Percentiles rank a stretch among this genome's conserved stretches.
Evolutionary conservation across 106 monocot genomes (phyloP).

Genomic region (Dendrobium huoshanense): DNA sequence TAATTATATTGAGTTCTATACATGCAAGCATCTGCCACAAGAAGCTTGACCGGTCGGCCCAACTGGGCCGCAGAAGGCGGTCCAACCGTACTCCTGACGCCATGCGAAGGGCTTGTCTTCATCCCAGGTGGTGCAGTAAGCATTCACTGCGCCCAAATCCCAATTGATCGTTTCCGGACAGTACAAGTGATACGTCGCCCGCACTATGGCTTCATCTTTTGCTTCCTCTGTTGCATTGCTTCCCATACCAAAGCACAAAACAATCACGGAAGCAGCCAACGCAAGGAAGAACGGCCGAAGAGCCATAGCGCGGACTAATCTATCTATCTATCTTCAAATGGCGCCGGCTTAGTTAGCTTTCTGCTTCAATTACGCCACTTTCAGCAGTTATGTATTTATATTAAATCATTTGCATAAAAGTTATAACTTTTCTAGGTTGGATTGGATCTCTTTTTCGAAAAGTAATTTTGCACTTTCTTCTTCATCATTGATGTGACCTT

Average conservation of each 20-base stretch:
- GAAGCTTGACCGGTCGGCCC: conserved; percentile 16
- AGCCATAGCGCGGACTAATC: neutral
- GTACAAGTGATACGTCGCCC: conserved; percentile 38
- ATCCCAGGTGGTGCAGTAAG: conserved; percentile 41
- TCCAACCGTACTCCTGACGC: conserved; percentile 31
- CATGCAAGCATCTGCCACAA: conserved; percentile 34
- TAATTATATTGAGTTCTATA: neutral
- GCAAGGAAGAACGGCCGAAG: neutral
- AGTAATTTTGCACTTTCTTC: too few relatives aligned
- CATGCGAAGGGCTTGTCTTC: conserved; percentile 26
- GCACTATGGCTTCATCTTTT: conserved; percentile 4
- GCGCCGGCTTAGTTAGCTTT: too few relatives aligned
- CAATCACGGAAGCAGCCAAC: neutral
- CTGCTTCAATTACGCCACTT: too few relatives aligned
- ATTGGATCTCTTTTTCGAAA: too few relatives aligned
- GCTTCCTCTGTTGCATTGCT: neutral
- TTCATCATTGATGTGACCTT: too few relatives aligned
- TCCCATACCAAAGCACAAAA: conserved; percentile 4
- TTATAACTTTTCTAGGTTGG: too few relatives aligned
- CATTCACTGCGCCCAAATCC: conserved; percentile 19
- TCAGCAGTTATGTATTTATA: too few relatives aligned
- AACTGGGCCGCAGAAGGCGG: conserved; percentile 31
- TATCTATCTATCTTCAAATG: too few relatives aligned
- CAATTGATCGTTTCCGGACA: conserved; percentile 19
- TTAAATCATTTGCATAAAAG: too few relatives aligned